Evolutionary conservation across 352 stramenopile species (phyloP).

Genomic region (Globisporangium emineosum): DNA sequence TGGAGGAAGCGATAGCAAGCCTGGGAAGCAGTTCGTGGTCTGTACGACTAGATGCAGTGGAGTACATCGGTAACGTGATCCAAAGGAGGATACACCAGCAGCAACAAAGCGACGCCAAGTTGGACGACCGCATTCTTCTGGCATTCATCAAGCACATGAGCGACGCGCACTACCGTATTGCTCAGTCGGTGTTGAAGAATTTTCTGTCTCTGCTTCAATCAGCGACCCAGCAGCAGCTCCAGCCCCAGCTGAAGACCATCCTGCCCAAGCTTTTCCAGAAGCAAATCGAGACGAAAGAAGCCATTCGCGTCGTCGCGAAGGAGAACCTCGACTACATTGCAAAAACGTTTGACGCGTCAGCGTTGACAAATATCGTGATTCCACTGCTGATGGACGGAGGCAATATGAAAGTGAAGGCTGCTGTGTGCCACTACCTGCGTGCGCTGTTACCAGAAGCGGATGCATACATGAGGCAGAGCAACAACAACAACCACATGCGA

Average conservation of each 20-base stretch:
- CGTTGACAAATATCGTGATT: constrained; percentile 45
- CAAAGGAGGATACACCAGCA: constrained; percentile 14
- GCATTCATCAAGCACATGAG: constrained; percentile 62
- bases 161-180: constrained; percentile 74
- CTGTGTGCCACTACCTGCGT: constrained; percentile 66
- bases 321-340: constrained; percentile 64
- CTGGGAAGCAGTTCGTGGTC: constrained; percentile 65
- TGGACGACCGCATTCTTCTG: constrained; percentile 54
- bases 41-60: constrained; percentile 55
- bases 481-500: constrained; percentile 67
- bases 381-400: constrained; percentile 64
- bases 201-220: constrained; percentile 55
- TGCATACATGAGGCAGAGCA: constrained; percentile 59
- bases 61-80: constrained; percentile 38
- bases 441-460: constrained; percentile 46
- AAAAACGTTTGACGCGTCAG: constrained; percentile 41
- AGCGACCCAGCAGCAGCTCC: constrained; percentile 32
- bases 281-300: constrained; percentile 74
- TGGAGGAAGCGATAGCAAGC: constrained; percentile 49
- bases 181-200: constrained; percentile 59
- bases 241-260: constrained; percentile 51
- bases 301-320: constrained; percentile 39
- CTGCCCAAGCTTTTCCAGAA: constrained; percentile 73
- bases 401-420: constrained; percentile 77
- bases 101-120: constrained; percentile 28